Base-by-base conservation (phyloP, 208 protist genomes). In the Acanthamoeba triangularis region DNA sequence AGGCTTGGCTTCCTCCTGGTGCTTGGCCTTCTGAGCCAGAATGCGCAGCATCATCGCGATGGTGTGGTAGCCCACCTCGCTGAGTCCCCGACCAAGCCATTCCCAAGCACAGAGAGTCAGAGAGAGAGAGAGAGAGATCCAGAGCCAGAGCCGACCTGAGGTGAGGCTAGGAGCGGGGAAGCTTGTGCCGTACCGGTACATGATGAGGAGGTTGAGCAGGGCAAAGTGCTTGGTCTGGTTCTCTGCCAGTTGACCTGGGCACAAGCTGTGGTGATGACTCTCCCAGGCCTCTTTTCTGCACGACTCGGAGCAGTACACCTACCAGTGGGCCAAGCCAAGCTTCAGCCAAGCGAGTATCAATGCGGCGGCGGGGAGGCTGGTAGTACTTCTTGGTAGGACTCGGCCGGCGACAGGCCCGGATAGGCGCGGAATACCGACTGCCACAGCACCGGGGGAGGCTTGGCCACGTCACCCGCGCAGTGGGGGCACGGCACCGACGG, bases 281-380 rank as follows among this genome's bases (percentile, higher is more conserved):
- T 87, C 78, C 78, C 78, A 87, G n/a, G 78, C 78, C 25, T 87
- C n/a, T 41, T 87, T 52, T 28, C 78, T 87, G n/a, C 78, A 87
- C 7, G 37, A 37, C 44, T 87, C 78, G 10, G 78, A 59, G 30
- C 78, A 87, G 44, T 87, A 87, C 41, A 87, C 23, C 78, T 87
- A 25, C 11, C 14, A 61, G 0, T 30, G 5, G 28, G 30, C 18
- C 2, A 74, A 74, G 23, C n/a, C 25, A 35, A n/a, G 13, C 20
- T 23, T 30, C 2, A 56, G 20, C 0, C 30, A 84, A 37, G 2
- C 56, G 47, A 85, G 0, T 61, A 4, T 5, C 49, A 52, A 4
- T 11, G 0, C 18, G 2, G 10, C 18, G 35, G 10, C 3, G 30
- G 78, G 0, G 5, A 13, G 20, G 18, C 5, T 4, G 6, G 35